A percentile compares a stretch with the other conserved stretches of the same genome.
Conservation (phyloP, 1,284 basidiomycete species). For the Moesziomyces sp. region DNA sequence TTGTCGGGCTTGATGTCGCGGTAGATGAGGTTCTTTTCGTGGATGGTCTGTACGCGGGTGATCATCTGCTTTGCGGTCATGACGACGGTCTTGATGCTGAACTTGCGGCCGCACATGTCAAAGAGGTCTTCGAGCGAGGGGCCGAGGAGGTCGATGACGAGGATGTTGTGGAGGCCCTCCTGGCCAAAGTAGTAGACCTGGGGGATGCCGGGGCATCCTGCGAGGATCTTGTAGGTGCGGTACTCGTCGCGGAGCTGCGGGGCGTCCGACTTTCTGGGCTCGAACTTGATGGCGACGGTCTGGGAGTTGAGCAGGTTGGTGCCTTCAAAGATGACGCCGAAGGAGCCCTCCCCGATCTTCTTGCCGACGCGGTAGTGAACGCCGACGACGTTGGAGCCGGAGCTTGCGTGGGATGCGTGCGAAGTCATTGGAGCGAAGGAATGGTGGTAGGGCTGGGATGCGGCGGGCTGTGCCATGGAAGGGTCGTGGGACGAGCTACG, state of each 20-base stretch:
- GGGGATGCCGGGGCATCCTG: constrained; percentile 91
- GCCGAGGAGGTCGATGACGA: constrained; percentile 93
- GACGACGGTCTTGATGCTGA: constrained; percentile 93
- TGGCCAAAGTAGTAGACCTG: constrained; percentile 98
- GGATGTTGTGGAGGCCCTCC: constrained; percentile 95
- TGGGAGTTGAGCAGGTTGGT: constrained; percentile 94
- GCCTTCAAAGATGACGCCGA: constrained; percentile 97
- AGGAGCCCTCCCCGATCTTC: constrained; percentile 76
- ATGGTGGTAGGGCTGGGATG: constrained; percentile 41
- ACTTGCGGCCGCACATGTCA: constrained; percentile 94
- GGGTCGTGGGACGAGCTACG: background rate
- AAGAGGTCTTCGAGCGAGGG: constrained; percentile 93
- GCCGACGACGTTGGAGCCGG: constrained; percentile 67
- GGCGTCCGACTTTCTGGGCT: constrained; percentile 94
- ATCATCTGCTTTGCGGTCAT: constrained; percentile 95
- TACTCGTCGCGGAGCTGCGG: constrained; percentile 96
- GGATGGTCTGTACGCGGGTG: constrained; percentile 85
- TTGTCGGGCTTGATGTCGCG: constrained; percentile 98
- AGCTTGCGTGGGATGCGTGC: constrained; percentile 59
- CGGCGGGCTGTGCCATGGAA: constrained; percentile 24
- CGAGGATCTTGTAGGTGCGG: constrained; percentile 93
- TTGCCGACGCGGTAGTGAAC: constrained; percentile 86
- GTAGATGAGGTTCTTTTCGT: constrained; percentile 97
- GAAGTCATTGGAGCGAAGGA: constrained; percentile 57
- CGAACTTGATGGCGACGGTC: constrained; percentile 98